A percentile compares a stretch with the other conserved stretches of the same genome.
phyloP scores from a whole-genome alignment of 345 rosid genomes.

The Boechera divaricarpa region DNA sequence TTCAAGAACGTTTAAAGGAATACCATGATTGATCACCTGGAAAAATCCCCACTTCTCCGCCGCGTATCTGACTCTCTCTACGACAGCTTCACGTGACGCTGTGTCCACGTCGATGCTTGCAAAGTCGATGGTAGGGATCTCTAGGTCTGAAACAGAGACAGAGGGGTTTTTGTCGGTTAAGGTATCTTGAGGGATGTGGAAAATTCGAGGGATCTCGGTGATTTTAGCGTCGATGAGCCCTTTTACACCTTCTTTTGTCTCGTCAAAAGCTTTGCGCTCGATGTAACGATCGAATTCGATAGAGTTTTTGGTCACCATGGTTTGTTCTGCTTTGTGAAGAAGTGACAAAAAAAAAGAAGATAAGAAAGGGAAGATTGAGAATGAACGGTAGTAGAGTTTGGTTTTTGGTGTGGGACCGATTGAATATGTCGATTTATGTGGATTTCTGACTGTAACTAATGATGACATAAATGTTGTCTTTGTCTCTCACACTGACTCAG shows the following conservation, averaged over 20 bases:
- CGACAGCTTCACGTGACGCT: slow-evolving; percentile 25
- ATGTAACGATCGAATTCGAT: slow-evolving; percentile 6
- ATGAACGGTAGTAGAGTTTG: background rate
- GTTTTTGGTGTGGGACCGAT: background rate
- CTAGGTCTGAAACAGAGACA: background rate
- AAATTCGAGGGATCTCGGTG: slow-evolving; percentile 40
- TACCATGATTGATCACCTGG: slow-evolving; percentile 58
- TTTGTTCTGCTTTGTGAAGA: too few relatives aligned
- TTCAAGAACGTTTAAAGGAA: slow-evolving; percentile 42
- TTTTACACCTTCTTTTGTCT: slow-evolving; percentile 46
- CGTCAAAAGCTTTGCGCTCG: slow-evolving; percentile 47
- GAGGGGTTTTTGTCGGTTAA: background rate
- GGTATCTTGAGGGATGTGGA: slow-evolving; percentile 23
- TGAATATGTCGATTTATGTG: background rate
- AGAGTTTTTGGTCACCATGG: background rate
- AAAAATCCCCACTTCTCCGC: slow-evolving; percentile 50
- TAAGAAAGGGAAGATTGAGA: background rate
- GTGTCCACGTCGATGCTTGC: slow-evolving; percentile 34
- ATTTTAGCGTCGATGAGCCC: slow-evolving; percentile 44
- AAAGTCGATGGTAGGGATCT: slow-evolving; percentile 50
- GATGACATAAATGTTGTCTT: background rate
- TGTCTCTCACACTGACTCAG: too few relatives aligned
- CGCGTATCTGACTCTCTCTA: slow-evolving; percentile 41
- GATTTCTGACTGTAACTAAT: background rate
- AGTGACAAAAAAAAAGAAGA: background rate